Conservation (phyloP, 352 stramenopile genomes). For the Pythium guiyangense region DNA sequence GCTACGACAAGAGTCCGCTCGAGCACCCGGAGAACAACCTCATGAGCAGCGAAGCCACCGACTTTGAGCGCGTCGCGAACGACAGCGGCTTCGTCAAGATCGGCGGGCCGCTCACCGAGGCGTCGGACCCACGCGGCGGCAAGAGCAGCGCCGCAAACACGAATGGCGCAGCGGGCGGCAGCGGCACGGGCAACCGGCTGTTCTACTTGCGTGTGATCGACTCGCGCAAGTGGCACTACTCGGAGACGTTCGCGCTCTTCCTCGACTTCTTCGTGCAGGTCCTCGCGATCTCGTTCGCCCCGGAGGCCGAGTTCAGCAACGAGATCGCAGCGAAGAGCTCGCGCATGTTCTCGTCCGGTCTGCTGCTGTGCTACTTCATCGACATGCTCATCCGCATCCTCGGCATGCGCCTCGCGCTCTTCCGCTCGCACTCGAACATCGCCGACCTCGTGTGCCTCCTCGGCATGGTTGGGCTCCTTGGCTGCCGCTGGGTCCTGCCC, state of each 20-base stretch:
- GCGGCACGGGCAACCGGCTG: slow-evolving; percentile 54
- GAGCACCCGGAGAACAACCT: slow-evolving; percentile 8
- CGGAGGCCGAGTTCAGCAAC: slow-evolving; percentile 51
- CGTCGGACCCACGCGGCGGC: slow-evolving; percentile 63
- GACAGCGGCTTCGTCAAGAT: slow-evolving; percentile 75
- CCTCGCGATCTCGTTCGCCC: slow-evolving; percentile 73
- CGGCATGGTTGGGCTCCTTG: slow-evolving; percentile 51
- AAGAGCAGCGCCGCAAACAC: slow-evolving; percentile 23
- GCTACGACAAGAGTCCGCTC: slow-evolving; percentile 12
- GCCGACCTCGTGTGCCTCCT: slow-evolving; percentile 72
- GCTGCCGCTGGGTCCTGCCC: slow-evolving; percentile 41
- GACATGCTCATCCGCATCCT: slow-evolving; percentile 80
- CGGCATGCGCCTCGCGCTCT: slow-evolving; percentile 64
- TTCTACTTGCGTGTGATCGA: slow-evolving; percentile 83
- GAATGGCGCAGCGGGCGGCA: neutral
- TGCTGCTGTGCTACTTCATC: slow-evolving; percentile 81
- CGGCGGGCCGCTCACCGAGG: slow-evolving; percentile 61
- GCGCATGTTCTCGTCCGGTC: slow-evolving; percentile 64
- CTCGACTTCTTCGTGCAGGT: slow-evolving; percentile 86
- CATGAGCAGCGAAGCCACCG: slow-evolving; percentile 26
- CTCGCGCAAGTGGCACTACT: slow-evolving; percentile 88
- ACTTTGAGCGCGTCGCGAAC: slow-evolving; percentile 57
- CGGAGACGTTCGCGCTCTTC: slow-evolving; percentile 80
- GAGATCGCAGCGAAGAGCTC: slow-evolving; percentile 63
- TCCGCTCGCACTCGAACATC: slow-evolving; percentile 81